Percentiles rank a stretch among this genome's conserved stretches.
Evolutionary conservation across 305 asterid species (phyloP).

Genomic region (Rubia occidens): DNA sequence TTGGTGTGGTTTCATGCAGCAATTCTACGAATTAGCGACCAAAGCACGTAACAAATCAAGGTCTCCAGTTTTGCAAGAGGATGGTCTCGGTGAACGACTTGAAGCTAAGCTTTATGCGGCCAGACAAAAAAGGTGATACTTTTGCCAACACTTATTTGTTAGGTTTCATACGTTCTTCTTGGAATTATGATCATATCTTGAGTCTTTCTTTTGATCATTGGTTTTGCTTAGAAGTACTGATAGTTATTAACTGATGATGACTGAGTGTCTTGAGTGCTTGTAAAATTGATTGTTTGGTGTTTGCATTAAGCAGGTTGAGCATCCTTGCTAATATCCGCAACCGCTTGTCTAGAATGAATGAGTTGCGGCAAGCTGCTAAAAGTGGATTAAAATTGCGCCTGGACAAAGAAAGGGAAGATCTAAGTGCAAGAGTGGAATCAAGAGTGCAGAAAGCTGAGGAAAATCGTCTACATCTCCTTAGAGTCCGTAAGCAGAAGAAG

Average conservation of each 20-base stretch:
- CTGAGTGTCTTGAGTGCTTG: not conserved
- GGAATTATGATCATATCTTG: not conserved
- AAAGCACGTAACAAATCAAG: slow-evolving; percentile 71
- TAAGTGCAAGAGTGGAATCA: slow-evolving; percentile 64
- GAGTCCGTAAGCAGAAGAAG: slow-evolving; percentile 55
- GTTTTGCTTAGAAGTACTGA: not conserved
- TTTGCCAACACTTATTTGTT: not conserved
- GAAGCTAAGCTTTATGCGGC: slow-evolving; percentile 92
- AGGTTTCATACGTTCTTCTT: not conserved
- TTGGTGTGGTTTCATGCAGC: slow-evolving; percentile 28
- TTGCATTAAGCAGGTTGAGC: slow-evolving; percentile 43
- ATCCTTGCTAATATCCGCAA: slow-evolving; percentile 52
- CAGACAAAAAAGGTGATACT: slow-evolving; percentile 59
- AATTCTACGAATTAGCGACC: slow-evolving; percentile 59
- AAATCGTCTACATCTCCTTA: slow-evolving; percentile 58
- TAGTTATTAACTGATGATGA: not conserved
- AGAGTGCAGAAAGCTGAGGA: slow-evolving; percentile 71
- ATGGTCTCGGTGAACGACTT: slow-evolving; percentile 66
- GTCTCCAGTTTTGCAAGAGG: slow-evolving; percentile 55
- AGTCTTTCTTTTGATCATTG: not conserved
- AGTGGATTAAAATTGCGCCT: slow-evolving; percentile 54
- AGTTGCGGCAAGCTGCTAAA: slow-evolving; percentile 73
- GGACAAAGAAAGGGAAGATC: slow-evolving; percentile 56
- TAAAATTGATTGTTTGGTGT: not conserved
- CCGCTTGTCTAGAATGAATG: slow-evolving; percentile 78